These are phyloP conservation scores for Clarireedia monteithiana DNA, from an alignment of 2,329 filamentous ascomycete genomes.

Conservation along the genomic window DNA sequence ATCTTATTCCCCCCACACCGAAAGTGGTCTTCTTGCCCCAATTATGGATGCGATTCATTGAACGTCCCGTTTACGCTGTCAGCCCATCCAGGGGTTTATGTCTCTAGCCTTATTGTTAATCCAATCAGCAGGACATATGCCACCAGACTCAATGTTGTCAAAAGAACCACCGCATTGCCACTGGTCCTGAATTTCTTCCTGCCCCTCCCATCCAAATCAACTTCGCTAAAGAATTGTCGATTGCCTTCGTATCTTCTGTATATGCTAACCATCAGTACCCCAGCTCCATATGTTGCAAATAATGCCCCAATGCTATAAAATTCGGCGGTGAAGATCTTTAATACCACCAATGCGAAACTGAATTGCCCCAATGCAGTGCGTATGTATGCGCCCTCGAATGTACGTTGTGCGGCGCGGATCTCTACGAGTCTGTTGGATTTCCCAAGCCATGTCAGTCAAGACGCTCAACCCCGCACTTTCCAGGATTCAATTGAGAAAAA, in stretches of 20 bases:
- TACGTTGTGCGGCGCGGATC: slow-evolving; percentile 88
- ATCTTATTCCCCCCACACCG: neutral
- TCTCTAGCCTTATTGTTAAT: slow-evolving; percentile 39
- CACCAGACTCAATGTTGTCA: slow-evolving; percentile 48
- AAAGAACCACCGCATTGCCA: slow-evolving; percentile 52
- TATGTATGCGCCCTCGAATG: slow-evolving; percentile 95
- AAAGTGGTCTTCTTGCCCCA: neutral
- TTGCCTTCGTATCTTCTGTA: slow-evolving; percentile 90
- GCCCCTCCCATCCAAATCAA: slow-evolving; percentile 32
- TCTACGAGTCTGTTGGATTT: slow-evolving; percentile 60
- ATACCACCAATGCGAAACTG: slow-evolving; percentile 86
- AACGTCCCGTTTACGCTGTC: neutral
- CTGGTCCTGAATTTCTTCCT: slow-evolving; percentile 55
- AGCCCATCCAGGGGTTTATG: slow-evolving; percentile 9
- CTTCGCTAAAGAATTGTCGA: slow-evolving; percentile 74
- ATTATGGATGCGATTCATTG: neutral
- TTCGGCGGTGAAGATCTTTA: slow-evolving; percentile 93
- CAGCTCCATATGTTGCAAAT: slow-evolving; percentile 85
- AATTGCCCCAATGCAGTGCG: slow-evolving; percentile 92
- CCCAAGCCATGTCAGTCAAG: neutral
- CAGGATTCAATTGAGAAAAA: neutral
- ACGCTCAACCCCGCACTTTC: neutral
- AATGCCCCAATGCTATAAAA: slow-evolving; percentile 97
- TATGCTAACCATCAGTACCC: slow-evolving; percentile 72
- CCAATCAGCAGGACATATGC: slow-evolving; percentile 51